phyloP scores from a whole-genome alignment of 495 filamentous ascomycete species.

The Durotheca rogersii region DNA sequence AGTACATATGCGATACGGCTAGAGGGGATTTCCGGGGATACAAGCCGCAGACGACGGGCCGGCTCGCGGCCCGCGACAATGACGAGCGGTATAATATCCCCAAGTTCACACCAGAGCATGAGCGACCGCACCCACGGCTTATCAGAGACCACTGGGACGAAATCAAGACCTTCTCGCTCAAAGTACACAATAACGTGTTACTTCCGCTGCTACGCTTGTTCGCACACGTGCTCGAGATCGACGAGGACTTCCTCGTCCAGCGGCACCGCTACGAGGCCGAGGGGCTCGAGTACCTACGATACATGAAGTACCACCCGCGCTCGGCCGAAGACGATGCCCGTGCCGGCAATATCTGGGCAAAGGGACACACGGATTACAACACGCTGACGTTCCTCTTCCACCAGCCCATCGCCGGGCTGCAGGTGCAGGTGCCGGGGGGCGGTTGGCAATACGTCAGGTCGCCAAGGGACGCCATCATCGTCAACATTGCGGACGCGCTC shows the following conservation, averaged over 20 bases:
- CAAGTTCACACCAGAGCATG: conserved; percentile 51
- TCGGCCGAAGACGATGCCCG: conserved; percentile 48
- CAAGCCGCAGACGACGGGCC: conserved; percentile 38
- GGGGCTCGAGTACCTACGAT: conserved; percentile 51
- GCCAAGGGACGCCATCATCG: conserved; percentile 52
- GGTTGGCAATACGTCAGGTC: conserved; percentile 49
- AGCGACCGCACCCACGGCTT: conserved; percentile 46
- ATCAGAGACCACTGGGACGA: conserved; percentile 41
- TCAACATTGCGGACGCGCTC: conserved; percentile 53
- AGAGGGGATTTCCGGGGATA: conserved; percentile 51
- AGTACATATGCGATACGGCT: conserved; percentile 49
- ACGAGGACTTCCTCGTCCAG: conserved; percentile 52
- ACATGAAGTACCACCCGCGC: conserved; percentile 56
- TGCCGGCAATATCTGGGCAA: conserved; percentile 43
- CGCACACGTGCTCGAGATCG: conserved; percentile 53
- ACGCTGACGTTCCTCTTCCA: conserved; percentile 56
- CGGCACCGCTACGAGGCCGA: conserved; percentile 53
- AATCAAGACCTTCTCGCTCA: conserved; percentile 50
- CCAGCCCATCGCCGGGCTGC: conserved; percentile 57
- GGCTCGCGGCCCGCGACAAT: conserved; percentile 47
- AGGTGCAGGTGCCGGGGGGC: conserved; percentile 44
- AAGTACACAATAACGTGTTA: conserved; percentile 51
- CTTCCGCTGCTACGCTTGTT: conserved; percentile 50
- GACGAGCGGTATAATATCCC: conserved; percentile 58
- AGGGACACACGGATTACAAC: conserved; percentile 57